phyloP scores from a whole-genome alignment of 371 early-diverging fungal species.

The Mucor sp. region DNA sequence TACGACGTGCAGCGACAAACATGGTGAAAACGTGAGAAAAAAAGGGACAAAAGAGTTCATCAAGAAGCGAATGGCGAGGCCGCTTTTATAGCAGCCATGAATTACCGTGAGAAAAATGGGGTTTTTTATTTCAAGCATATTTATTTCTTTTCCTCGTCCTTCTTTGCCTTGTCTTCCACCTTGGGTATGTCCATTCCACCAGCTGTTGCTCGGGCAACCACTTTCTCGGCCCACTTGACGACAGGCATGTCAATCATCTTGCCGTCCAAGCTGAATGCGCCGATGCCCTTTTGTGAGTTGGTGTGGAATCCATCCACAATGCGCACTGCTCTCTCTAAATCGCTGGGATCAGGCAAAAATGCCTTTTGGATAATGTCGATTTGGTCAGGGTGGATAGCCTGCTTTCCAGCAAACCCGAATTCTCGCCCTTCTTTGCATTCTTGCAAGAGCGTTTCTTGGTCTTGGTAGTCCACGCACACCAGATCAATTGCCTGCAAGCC shows the following conservation, averaged over 20 bases:
- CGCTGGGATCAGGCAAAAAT: conserved; percentile 76
- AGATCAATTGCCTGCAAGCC: conserved; percentile 90
- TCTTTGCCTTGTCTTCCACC: conserved; percentile 11
- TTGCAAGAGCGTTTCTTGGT: conserved; percentile 63
- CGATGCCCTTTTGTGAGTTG: conserved; percentile 71
- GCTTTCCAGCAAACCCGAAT: conserved; percentile 95
- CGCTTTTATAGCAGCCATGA: background rate
- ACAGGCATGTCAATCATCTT: conserved; percentile 82
- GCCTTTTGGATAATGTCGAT: conserved; percentile 77
- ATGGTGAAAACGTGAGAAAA: background rate
- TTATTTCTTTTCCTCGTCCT: conserved; percentile 8
- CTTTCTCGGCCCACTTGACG: conserved; percentile 71
- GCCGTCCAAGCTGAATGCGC: conserved; percentile 90
- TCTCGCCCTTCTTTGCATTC: conserved; percentile 86
- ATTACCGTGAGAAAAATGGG: conserved; percentile 19
- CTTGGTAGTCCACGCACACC: conserved; percentile 86
- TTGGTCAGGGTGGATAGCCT: conserved; percentile 92
- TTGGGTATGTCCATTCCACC: conserved; percentile 55
- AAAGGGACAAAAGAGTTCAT: background rate
- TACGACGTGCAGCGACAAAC: conserved; percentile 3
- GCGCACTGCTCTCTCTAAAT: conserved; percentile 63
- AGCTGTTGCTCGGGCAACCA: conserved; percentile 58
- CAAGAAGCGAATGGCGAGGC: background rate
- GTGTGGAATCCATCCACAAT: conserved; percentile 71
- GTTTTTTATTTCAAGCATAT: background rate